Evolutionary conservation across 805 yeast species (phyloP).

Genomic region (Torulaspora maleeae): DNA sequence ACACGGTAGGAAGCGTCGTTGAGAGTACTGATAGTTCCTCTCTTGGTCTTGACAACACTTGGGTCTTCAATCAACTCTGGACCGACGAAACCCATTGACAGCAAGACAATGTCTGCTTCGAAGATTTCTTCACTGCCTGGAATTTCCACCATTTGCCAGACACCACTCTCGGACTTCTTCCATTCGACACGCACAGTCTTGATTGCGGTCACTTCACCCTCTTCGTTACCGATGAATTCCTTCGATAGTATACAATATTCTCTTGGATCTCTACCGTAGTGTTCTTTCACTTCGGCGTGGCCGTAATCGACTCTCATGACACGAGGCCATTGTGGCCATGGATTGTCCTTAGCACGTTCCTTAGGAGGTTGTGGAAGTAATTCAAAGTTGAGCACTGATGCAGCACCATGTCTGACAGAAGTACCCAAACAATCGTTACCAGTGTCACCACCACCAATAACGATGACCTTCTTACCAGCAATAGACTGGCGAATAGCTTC

Average conservation of each 20-base stretch:
- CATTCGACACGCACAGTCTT: slow-evolving; percentile 97
- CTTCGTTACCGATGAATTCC: slow-evolving; percentile 92
- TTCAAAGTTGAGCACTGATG: slow-evolving; percentile 90
- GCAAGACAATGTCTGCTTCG: slow-evolving; percentile 88
- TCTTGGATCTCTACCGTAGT: slow-evolving; percentile 96
- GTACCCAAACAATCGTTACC: slow-evolving; percentile 99
- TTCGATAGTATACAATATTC: slow-evolving; percentile 93
- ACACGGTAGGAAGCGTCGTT: slow-evolving; percentile 64
- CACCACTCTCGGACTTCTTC: slow-evolving; percentile 92
- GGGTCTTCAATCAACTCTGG: slow-evolving; percentile 75
- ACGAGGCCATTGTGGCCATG: slow-evolving; percentile 99
- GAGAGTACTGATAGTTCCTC: slow-evolving; percentile 72
- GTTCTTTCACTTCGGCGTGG: slow-evolving; percentile 89
- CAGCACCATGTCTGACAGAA: slow-evolving; percentile 94
- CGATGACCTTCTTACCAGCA: slow-evolving; percentile 86
- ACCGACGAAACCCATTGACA: slow-evolving; percentile 97
- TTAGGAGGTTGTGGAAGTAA: slow-evolving; percentile 88
- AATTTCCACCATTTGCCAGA: slow-evolving; percentile 98
- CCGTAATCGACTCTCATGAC: slow-evolving; percentile 97
- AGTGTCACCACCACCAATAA: slow-evolving; percentile 99
- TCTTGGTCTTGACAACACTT: slow-evolving; percentile 51
- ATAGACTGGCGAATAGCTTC: slow-evolving; percentile 67
- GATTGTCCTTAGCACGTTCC: slow-evolving; percentile 85
- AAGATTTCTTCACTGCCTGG: slow-evolving; percentile 92
- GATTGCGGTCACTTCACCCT: slow-evolving; percentile 91